Conservation (phyloP, 2,329 filamentous ascomycete genomes). For the Microsporum ferrugineum region DNA sequence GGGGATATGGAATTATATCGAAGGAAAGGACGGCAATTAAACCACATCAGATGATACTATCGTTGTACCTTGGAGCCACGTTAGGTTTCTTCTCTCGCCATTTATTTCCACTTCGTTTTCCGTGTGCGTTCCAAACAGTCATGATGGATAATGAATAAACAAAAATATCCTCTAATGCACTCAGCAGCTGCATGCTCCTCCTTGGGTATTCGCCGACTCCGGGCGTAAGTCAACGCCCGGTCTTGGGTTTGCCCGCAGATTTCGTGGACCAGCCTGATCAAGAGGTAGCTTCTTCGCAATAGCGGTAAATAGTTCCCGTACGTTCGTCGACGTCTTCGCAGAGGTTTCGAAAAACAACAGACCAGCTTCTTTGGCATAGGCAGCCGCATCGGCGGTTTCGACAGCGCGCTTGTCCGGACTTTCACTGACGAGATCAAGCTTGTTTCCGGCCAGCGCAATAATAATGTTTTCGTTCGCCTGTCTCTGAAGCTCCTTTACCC, state of each 20-base stretch:
- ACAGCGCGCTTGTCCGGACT: slow-evolving; percentile 94
- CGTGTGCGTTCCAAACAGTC: not conserved
- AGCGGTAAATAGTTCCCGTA: slow-evolving; percentile 87
- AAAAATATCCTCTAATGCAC: not conserved
- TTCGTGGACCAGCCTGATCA: slow-evolving; percentile 87
- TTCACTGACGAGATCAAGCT: slow-evolving; percentile 88
- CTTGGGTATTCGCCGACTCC: slow-evolving; percentile 49
- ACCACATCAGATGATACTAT: not conserved
- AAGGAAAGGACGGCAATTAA: not conserved
- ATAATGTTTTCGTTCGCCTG: slow-evolving; percentile 99
- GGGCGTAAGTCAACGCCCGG: slow-evolving; percentile 57
- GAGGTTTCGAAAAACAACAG: slow-evolving; percentile 98
- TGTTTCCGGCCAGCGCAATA: slow-evolving; percentile 95
- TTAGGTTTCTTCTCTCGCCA: not conserved
- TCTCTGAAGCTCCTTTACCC: slow-evolving; percentile 97
- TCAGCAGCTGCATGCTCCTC: slow-evolving; percentile 54
- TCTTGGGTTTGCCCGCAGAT: slow-evolving; percentile 55
- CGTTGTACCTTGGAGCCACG: not conserved
- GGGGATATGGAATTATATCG: not conserved
- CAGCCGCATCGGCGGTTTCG: slow-evolving; percentile 75
- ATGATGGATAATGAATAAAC: not conserved
- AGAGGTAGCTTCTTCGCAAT: slow-evolving; percentile 97
- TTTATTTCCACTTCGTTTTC: not conserved
- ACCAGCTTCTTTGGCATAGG: slow-evolving; percentile 85
- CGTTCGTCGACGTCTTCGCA: slow-evolving; percentile 93